Base-by-base conservation (phyloP, 2,329 filamentous ascomycete genomes). In the Malbranchea zuffiana region DNA sequence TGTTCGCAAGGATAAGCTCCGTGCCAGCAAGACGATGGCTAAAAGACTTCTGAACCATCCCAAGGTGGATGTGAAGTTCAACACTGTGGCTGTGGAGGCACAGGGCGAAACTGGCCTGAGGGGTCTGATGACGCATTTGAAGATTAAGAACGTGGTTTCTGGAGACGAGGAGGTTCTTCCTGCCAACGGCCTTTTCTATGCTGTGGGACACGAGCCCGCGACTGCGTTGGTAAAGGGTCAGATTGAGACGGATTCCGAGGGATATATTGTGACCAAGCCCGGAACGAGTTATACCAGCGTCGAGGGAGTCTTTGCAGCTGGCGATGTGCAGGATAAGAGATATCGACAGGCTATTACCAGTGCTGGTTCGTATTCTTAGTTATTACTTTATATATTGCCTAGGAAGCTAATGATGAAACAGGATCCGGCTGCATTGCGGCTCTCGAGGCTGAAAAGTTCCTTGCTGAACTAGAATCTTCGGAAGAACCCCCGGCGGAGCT, bases 311-410 rank as follows among this genome's bases (percentile, higher is more conserved):
- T 98, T 95, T 57, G 90, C 90, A 24, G 90, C 88, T 6, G 90
- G 90, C 46, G 90, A 98, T 58, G 92, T 98, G 6, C 90, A 98
- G 69, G 92, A 98, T 61, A 98, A 96, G 79, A 78, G 80, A 57
- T 98, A 98, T 63, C 77, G 90, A 59, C 90, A 98, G 68, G 90
- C 90, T 31, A 92, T 98, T 49, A 98, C 90, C 47, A 95, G 87
- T 66, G 90, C 90, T 51, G 88, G 85, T 86, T 69, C 57, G 79
- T 74, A 48, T 7, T 15, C 20, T 18, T n/a, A 4, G 10, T 32
- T 13, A 10, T 18, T 18, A 15, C 15, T 28, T 4, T 30, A 28
- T 11, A 17, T 25, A 10, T 20, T n/a, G 3, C 13, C 11, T 18
- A 11, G 10, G 17, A 39, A 39, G 31, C 47, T 56, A 40, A 56